Conservation (phyloP, 768 basidiomycete genomes). For the Tylopilus plumbeoviolaceoides region DNA sequence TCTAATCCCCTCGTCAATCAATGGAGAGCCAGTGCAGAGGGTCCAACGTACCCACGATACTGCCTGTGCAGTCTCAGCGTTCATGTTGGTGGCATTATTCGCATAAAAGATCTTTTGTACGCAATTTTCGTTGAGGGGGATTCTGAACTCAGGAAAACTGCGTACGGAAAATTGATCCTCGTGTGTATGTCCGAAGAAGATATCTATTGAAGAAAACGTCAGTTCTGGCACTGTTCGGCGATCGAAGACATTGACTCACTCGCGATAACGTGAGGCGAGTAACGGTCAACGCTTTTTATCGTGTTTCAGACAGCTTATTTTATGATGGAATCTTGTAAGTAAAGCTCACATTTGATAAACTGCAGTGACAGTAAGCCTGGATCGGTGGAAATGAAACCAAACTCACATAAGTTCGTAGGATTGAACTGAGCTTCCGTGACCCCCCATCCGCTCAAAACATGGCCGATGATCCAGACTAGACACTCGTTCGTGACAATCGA, state of each 20-base stretch:
- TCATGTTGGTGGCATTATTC: slow-evolving; percentile 62
- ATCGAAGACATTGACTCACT: slow-evolving; percentile 24
- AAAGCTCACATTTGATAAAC: slow-evolving; percentile 44
- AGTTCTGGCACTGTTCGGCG: background rate
- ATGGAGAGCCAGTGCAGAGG: no score
- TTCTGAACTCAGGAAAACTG: background rate
- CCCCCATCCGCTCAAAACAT: slow-evolving; percentile 47
- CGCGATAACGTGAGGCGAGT: slow-evolving; percentile 46
- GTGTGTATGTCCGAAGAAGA: slow-evolving; percentile 37
- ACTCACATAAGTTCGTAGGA: slow-evolving; percentile 44
- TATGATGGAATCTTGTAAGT: background rate
- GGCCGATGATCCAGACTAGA: slow-evolving; percentile 48
- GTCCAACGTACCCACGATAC: slow-evolving; percentile 40
- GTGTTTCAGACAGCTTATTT: background rate
- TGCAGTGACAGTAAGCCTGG: slow-evolving; percentile 8
- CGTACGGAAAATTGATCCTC: slow-evolving; percentile 62
- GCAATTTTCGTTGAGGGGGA: no score
- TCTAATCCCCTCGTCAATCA: background rate
- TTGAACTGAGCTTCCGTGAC: slow-evolving; percentile 38
- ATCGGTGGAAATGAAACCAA: background rate
- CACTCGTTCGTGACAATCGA: no score
- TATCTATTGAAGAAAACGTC: slow-evolving; percentile 59
- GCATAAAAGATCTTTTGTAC: slow-evolving; percentile 34
- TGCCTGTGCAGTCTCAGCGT: slow-evolving; percentile 48
- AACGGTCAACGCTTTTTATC: slow-evolving; percentile 39